Evolutionary conservation across 164 flowering plant genomes (phyloP), one percentile per base, ranked within the genome.

Genomic region (Vitis cinerea): DNA sequence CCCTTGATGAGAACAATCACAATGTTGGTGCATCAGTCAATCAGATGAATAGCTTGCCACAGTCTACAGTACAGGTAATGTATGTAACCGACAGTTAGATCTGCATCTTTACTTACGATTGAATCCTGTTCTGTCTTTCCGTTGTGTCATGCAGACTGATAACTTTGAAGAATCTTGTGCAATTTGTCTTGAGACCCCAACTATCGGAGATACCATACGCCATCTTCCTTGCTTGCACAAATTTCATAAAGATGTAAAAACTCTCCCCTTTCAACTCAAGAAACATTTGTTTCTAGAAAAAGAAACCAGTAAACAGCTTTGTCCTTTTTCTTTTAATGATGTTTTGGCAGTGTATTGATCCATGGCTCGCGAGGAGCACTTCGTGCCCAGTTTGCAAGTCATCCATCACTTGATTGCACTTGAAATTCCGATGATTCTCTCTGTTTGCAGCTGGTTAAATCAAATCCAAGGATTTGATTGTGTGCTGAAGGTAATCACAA

Each of bases 221-320:
- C 97, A 93, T 80, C 96, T 95, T 23, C 99, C 98, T 54, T 95
- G 99, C 81, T 76, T 95, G 14, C 99, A 95, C 84, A 96, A 88
- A 73, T 96, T 96, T 81, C 99, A 96, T 79, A 96, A 91, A 86
- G 97, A 91, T 67, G 99, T 96, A 81, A 12, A 54, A 9, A 59
- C 31, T 52, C 9, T n/a, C 29, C 23, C 55, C 71, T 47, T 48
- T 8, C 17, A 37, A 62, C 47, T 50, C 30, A 49, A 8, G 15
- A 27, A 69, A 27, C 16, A 27, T 48, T 63, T 59, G 50, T 31
- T 16, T 58, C 14, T 16, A 7, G 65, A 23, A 3, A 13, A 9
- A 16, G 54, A 52, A 23, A 51, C 17, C 19, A 64, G 12, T 27
- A 23, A 61, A 47, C 12, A 56, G 44, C 49, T 66, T 23, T 50